Base-by-base conservation (phyloP, 1,284 basidiomycete genomes). In the Malassezia slooffiae region DNA sequence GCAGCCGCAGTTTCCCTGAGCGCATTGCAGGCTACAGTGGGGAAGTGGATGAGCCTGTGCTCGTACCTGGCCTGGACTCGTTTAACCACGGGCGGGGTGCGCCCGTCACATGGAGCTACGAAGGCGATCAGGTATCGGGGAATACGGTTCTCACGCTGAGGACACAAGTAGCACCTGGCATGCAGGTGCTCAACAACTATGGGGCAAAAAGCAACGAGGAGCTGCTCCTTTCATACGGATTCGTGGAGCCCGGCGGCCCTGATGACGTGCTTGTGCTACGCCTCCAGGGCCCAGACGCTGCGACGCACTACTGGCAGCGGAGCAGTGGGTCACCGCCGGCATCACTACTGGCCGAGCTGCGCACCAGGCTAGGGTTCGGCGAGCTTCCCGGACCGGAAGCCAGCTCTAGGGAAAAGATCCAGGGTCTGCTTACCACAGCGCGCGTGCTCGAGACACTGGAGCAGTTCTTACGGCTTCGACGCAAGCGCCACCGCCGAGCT, bases 161-260 rank as follows among this genome's bases (percentile, higher is more conserved):
- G 15, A 21, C 32, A 45, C 27, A 24, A 8, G 4, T 12, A 21
- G 3, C 4, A 0, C 11, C 30, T 11, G 8, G 32, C 9, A 2
- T 22, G 4, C 63, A 68, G 38, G 57, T 65, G 11, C 63, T 52
- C 29, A 68, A 68, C 44, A 67, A 63, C 21, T 68, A 68, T 38
- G 65, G 65, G 3, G 58, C 62, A 9, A 68, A 68, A 36, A 56
- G 52, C 24, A 67, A 64, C 43, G 63, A 68, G 22, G 63, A 66
- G 26, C 48, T 68, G 5, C 40, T 64, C 1, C 39, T 47, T 10
- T 49, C 50, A 8, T 68, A 68, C 22, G 65, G 60, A 2, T 68
- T 67, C 29, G 52, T 53, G 1, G 30, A 61, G 20, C 38, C 45
- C 0, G 52, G 31, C 1, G 34, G 27, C 1, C 43, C 34, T 3